Percentiles rank a stretch among this genome's conserved stretches.
Evolutionary conservation across 495 filamentous ascomycete genomes (phyloP).

Genomic region (Aspergillus sclerotiicarbonarius): DNA sequence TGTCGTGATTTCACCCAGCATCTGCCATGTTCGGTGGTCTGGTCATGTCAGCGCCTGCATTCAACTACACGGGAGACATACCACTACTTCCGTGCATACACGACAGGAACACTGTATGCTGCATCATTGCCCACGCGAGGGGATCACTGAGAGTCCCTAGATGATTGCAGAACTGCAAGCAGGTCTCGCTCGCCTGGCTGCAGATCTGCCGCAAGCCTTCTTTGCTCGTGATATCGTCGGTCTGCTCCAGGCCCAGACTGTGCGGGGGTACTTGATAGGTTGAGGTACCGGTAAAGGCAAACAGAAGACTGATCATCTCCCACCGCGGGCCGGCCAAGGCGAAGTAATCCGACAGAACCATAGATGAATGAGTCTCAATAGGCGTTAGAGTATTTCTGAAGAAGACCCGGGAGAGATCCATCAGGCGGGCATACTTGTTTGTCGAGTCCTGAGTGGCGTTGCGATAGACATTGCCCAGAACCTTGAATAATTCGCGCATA

Average conservation of each 20-base stretch:
- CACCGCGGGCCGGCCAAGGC: conserved; percentile 17
- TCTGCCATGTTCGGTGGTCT: conserved; percentile 31
- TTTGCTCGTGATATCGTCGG: conserved; percentile 3
- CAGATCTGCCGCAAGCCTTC: conserved; percentile 13
- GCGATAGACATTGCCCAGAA: background rate
- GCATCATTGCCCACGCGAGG: conserved; percentile 20
- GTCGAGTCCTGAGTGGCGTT: background rate
- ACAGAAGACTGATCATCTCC: conserved; percentile 27
- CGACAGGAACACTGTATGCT: conserved; percentile 22
- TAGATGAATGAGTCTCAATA: conserved; percentile 18
- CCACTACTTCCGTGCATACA: conserved; percentile 27
- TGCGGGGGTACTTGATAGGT: conserved; percentile 15
- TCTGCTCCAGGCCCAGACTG: conserved; percentile 8
- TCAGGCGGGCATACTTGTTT: conserved; percentile 16
- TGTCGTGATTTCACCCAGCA: conserved; percentile 26
- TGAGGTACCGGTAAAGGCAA: conserved; percentile 21
- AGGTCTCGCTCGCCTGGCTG: conserved; percentile 24
- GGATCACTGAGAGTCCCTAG: conserved; percentile 29
- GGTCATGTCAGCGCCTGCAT: background rate
- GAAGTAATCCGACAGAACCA: conserved; percentile 22
- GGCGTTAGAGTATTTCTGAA: conserved; percentile 21
- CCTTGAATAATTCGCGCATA: background rate
- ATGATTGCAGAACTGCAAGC: conserved; percentile 30
- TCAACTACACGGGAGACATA: conserved; percentile 7
- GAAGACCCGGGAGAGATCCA: conserved; percentile 18